Base-by-base conservation (phyloP, 2,329 filamentous ascomycete species). In the Colletotrichum musicola region DNA sequence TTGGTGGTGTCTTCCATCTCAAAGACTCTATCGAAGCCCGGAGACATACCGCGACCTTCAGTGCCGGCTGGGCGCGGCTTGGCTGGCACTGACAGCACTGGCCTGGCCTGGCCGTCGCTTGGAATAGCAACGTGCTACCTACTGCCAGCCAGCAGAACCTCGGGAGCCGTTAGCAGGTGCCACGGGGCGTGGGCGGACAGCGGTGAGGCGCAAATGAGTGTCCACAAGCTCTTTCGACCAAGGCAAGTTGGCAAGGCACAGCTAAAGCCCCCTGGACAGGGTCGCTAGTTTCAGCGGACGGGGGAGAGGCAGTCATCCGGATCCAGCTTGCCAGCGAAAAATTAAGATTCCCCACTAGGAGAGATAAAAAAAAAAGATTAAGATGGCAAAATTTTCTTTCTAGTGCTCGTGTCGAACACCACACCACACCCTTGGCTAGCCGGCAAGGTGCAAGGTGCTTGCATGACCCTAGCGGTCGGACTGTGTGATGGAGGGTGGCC, bases 401-500 rank as follows among this genome's bases (percentile, higher is more conserved):
- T 53, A 56, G 61, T 51, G 51, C 59, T 62, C 44, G 46, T 54
- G 59, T 54, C 40, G 38, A 44, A 62, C 49, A 40, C 25, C 51
- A 27, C 22, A 16, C 50, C 13, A 22, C 3, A 25, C 27, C 30
- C 27, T 10, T 40, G 51, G 51, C 30, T 14, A 42, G 30, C 22
- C 27, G 49, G 27, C 40, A 54, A 30, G 40, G 47, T 25, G 22
- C 47, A 53, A 27, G 49, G 22, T 54, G 35, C 53, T 54, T 68
- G 61, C 61, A 59, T 59, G 49, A 20, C 20, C 30, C 46, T 27
- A 38, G 38, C 22, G 38, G 18, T 57, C 60, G 53, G 53, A 68
- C 61, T 68, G 60, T 68, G 47, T 60, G 18, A 51, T 51, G 66
- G 66, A 69, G 62, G 62, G 66, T 55, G 66, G 66, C 66, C 66